Conservation (phyloP, 2,329 filamentous ascomycete genomes). For the Calonectria multiphialidica region DNA sequence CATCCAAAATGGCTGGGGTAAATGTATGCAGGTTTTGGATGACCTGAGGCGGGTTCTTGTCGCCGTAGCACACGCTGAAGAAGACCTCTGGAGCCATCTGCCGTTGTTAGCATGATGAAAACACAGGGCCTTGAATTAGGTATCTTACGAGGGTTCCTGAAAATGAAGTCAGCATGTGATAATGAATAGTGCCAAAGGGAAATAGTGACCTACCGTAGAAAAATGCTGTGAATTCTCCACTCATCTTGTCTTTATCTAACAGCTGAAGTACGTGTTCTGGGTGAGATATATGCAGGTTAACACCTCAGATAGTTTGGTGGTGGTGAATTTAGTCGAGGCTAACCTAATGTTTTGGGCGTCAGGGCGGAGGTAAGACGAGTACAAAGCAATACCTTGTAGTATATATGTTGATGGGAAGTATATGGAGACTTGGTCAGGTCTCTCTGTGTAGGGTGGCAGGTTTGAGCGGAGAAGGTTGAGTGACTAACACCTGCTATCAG, state of each 20-base stretch:
- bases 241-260: conserved; percentile 47
- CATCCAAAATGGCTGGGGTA: conserved; percentile 80
- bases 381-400: neutral
- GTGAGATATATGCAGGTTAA: neutral
- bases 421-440: neutral
- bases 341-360: neutral
- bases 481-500: neutral
- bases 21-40: conserved; percentile 70
- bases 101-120: conserved; percentile 36
- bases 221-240: conserved; percentile 61
- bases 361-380: too few relatives aligned
- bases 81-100: conserved; percentile 90
- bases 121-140: neutral
- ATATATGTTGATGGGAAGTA: neutral
- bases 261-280: neutral
- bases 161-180: conserved; percentile 1
- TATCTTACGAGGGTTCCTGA: conserved; percentile 30
- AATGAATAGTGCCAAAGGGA: too few relatives aligned
- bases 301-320: neutral
- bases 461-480: neutral
- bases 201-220: conserved; percentile 64
- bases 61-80: conserved; percentile 83
- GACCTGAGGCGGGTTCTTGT: conserved; percentile 59
- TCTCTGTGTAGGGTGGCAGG: neutral
- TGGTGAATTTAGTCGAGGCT: neutral